phyloP scores from a whole-genome alignment of 257 asterid genomes.

The Petrea volubilis region DNA sequence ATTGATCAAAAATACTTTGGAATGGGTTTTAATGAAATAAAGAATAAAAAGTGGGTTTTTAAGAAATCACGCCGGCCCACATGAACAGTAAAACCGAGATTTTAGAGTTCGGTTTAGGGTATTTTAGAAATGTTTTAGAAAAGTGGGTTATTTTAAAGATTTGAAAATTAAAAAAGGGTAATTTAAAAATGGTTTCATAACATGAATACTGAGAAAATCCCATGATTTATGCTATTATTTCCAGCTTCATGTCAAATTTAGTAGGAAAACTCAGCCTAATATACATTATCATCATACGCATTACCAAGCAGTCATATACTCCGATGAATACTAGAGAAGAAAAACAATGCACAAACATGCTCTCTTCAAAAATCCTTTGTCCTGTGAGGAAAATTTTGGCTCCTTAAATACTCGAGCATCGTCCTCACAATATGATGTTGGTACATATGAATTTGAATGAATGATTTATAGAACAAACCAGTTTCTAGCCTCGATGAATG shows the following conservation, averaged over 20 bases:
- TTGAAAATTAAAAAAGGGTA: no score
- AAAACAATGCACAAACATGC: neutral
- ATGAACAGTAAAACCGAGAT: no score
- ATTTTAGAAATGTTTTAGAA: no score
- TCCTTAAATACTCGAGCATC: slow-evolving; percentile 17
- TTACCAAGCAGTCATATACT: neutral
- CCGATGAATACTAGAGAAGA: slow-evolving; percentile 4
- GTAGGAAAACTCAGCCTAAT: neutral
- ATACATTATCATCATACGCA: slow-evolving; percentile 17
- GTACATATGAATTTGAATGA: slow-evolving; percentile 17
- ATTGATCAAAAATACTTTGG: no score
- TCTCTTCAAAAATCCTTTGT: slow-evolving; percentile 18
- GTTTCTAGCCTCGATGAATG: slow-evolving; percentile 14
- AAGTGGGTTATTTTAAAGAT: no score
- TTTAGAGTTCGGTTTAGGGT: no score
- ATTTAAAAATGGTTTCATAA: no score
- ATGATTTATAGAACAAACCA: slow-evolving; percentile 11
- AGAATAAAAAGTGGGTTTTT: no score
- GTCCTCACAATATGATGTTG: neutral
- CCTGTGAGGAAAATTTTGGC: neutral
- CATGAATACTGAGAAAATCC: no score
- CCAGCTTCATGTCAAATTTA: neutral
- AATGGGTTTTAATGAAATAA: no score
- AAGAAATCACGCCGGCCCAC: no score
- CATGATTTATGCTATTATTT: no score